Evolutionary conservation across 768 basidiomycete species (phyloP), one percentile per base, ranked within the genome.

Genomic region (Suillus placidus): DNA sequence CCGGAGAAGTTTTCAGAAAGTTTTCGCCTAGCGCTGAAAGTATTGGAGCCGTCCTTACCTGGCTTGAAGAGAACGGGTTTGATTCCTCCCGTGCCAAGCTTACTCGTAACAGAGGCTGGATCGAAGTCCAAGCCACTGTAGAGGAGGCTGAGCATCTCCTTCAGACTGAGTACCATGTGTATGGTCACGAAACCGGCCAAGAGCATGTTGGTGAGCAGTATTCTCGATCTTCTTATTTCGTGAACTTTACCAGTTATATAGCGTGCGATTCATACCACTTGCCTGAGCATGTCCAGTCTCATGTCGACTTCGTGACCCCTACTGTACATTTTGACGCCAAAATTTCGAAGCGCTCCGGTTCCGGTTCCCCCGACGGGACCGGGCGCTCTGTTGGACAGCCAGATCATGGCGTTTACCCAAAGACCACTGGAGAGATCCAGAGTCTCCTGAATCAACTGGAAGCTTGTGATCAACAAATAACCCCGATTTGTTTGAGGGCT

Each of bases 11-110:
- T 34, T 78, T 81, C 6, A 74, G 79, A 20, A 77, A 78, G 12
- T 87, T 87, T 73, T 74, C 82, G 2, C 83, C 85, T 20, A 78
- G 76, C 30, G 64, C 66, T 12, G 81, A 83, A 37, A 77, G 83
- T 13, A 73, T 85, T 49, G 68, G 76, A 16, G 68, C 79, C 8
- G 84, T 87, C 26, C 75, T 67, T 13, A 68, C 72, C 8, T 87
- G 85, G 85, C 72, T 87, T 1, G 63, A 73, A 23, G 75, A 75
- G 9, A 74, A 73, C 26, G 86, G 85, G 2, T 75, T 87, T 38
- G 67, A 73, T 8, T 67, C 68, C 37, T 76, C 80, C 20, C 74
- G 82, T 20, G 69, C 84, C 57, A 75, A 72, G 45, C 70, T 85
- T 32, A 76, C 80, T 30, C 66, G 70, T 38, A 79, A 76, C 64